These are phyloP conservation scores for Glycyrrhiza uralensis DNA, from an alignment of 306 rosid species.

Conservation along the genomic window DNA sequence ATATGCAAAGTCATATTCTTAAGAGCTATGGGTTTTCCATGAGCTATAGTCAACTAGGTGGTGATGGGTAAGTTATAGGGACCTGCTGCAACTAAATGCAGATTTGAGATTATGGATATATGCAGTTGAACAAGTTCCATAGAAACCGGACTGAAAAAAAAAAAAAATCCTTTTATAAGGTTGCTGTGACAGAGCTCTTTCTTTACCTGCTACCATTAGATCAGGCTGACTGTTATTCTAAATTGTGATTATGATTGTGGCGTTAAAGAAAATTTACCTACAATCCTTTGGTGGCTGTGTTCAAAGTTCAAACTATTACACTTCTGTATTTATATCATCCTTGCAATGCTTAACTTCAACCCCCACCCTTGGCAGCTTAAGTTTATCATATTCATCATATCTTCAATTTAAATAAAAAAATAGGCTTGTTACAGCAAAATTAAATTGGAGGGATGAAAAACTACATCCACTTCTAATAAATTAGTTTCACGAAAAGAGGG, in stretches of 20 bases:
- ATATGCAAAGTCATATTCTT: neutral
- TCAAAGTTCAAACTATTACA: neutral
- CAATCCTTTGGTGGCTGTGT: neutral
- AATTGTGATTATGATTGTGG: neutral
- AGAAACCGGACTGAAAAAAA: neutral
- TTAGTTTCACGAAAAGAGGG: too few species aligned
- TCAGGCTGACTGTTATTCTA: neutral
- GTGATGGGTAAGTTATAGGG: neutral
- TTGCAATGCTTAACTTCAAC: neutral
- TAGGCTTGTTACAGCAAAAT: neutral
- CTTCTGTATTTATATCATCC: neutral
- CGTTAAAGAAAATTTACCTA: neutral
- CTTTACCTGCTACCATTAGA: neutral
- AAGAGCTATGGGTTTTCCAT: neutral
- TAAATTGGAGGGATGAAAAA: constrained; percentile 2
- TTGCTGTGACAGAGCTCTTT: neutral
- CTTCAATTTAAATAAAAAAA: neutral
- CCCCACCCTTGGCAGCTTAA: neutral
- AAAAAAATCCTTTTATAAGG: neutral
- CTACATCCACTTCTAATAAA: neutral
- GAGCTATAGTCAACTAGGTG: neutral
- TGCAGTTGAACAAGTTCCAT: neutral
- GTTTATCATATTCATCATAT: neutral
- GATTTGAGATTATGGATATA: neutral
- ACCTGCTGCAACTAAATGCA: neutral